Conservation (phyloP, 2,329 filamentous ascomycete genomes). For the Exserohilum turcica region DNA sequence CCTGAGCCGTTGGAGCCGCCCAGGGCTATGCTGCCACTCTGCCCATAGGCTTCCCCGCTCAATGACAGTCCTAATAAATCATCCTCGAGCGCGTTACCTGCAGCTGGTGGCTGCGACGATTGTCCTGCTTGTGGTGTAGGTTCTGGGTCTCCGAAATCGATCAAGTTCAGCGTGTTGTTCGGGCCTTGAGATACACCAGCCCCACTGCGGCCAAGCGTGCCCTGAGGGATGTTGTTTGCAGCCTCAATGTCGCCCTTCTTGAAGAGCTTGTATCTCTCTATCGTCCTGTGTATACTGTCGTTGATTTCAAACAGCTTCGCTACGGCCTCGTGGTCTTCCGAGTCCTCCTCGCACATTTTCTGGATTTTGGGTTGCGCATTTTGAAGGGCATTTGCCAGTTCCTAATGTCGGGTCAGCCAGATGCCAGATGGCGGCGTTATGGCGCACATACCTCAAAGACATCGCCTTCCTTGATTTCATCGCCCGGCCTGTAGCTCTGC, state of each 20-base stretch:
- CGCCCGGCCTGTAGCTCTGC: slow-evolving; percentile 79
- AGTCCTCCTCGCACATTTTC: slow-evolving; percentile 99
- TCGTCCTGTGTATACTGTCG: slow-evolving; percentile 96
- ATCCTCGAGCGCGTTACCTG: slow-evolving; percentile 76
- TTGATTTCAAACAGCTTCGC: slow-evolving; percentile 96
- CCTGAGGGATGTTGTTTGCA: slow-evolving; percentile 81
- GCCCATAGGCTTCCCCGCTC: slow-evolving; percentile 67
- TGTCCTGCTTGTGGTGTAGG: slow-evolving; percentile 49
- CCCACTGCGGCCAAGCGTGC: slow-evolving; percentile 71
- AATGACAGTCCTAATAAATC: slow-evolving; percentile 90
- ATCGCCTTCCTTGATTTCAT: slow-evolving; percentile 73
- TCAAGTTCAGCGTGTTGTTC: slow-evolving; percentile 83
- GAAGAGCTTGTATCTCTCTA: slow-evolving; percentile 92
- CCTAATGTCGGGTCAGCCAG: slow-evolving; percentile 55
- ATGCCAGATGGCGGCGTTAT: slow-evolving; percentile 31
- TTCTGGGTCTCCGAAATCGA: slow-evolving; percentile 79
- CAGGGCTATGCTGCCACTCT: slow-evolving; percentile 81
- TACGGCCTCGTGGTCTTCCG: slow-evolving; percentile 93
- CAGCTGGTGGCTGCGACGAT: slow-evolving; percentile 49
- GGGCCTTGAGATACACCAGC: slow-evolving; percentile 68
- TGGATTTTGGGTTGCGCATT: slow-evolving; percentile 98
- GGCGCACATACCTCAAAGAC: slow-evolving; percentile 63
- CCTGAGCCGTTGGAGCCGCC: slow-evolving; percentile 60
- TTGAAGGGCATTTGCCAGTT: slow-evolving; percentile 84
- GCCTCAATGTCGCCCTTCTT: slow-evolving; percentile 92